Evolutionary conservation across 139 green algal genomes (phyloP), one percentile per base, ranked within the genome.

Genomic region (Choricystis sp.): DNA sequence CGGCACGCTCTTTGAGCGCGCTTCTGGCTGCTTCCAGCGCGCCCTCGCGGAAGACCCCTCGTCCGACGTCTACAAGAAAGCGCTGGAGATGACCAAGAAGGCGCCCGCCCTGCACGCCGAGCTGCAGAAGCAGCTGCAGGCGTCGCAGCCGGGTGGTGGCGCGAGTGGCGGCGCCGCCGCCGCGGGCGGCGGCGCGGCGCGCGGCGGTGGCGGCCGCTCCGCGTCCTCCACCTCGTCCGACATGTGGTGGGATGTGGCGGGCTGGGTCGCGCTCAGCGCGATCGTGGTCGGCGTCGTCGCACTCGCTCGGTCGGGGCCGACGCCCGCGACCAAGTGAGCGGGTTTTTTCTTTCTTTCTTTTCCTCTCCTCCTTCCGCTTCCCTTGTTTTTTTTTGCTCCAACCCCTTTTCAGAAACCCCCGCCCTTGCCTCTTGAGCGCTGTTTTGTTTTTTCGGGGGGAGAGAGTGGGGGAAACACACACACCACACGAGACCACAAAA

Each of bases 21-120:
- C 91, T 9, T 72, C 78, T 0, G 76, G 78, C 4, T 89, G 74
- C 66, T 98, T 97, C 74, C 80, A 83, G 56, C 57, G 62, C 57
- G 86, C 86, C 16, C 57, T 85, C 26, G 65, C 75, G 0, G 74
- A 79, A 79, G 89, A 97, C 31, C 90, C 90, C 19, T 71, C 16
- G 60, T 97, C 91, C 65, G 90, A 97, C 26, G 84, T 80, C 3
- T 97, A 96, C 76, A 87, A 84, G 61, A 94, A 95, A 69, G 90
- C 87, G 4, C 73, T 97, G 52, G 89, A 97, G 60, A 95, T 97
- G 85, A 90, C 81, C 26, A 67, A 77, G 1, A 95, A 96, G 79
- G 88, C 89, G 61, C 89, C 86, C 0, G 77, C 87, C 48, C 82
- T 94, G 49, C 91, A 96, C 72, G 74, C 81, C 48, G 86, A 94